Conservation (phyloP, 1,284 basidiomycete species). For the Exsudoporus floridanus region DNA sequence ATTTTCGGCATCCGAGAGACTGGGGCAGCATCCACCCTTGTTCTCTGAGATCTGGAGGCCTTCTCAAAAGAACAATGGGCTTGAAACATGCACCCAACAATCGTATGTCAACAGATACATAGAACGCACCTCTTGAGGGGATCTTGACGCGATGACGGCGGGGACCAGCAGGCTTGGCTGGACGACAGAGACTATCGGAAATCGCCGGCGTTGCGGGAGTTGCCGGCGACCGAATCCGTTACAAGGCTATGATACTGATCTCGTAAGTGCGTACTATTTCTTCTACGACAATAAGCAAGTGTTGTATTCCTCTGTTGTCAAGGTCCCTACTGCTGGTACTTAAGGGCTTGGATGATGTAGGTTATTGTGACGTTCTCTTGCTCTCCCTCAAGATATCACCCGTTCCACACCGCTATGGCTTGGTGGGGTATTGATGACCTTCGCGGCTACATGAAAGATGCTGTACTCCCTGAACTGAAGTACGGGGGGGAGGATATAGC, state of each 20-base stretch:
- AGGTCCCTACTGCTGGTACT: conserved; percentile 11
- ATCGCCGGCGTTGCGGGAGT: conserved; percentile 22
- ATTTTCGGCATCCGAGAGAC: conserved; percentile 18
- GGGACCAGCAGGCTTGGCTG: background rate
- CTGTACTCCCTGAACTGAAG: conserved; percentile 40
- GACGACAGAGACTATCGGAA: conserved; percentile 15
- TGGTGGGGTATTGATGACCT: conserved; percentile 40
- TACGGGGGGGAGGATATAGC: conserved; percentile 29
- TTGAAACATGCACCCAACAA: background rate
- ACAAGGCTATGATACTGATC: background rate
- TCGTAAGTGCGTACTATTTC: too few species aligned
- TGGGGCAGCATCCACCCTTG: conserved; percentile 29
- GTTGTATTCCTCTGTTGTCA: conserved; percentile 28
- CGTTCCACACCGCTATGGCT: conserved; percentile 20
- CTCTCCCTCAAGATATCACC: background rate
- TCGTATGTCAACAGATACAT: conserved; percentile 4
- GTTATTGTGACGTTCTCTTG: background rate
- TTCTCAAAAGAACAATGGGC: conserved; percentile 10
- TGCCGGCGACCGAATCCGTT: conserved; percentile 21
- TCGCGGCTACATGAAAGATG: conserved; percentile 38
- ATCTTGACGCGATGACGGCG: conserved; percentile 17
- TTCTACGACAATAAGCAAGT: conserved; percentile 16
- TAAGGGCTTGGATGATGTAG: conserved; percentile 15
- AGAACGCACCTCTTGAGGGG: conserved; percentile 32
- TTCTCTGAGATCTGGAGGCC: conserved; percentile 5